Percentiles rank a stretch among this genome's conserved stretches.
phyloP scores from a whole-genome alignment of 805 yeast species.

The Suhomyces kilbournensis region DNA sequence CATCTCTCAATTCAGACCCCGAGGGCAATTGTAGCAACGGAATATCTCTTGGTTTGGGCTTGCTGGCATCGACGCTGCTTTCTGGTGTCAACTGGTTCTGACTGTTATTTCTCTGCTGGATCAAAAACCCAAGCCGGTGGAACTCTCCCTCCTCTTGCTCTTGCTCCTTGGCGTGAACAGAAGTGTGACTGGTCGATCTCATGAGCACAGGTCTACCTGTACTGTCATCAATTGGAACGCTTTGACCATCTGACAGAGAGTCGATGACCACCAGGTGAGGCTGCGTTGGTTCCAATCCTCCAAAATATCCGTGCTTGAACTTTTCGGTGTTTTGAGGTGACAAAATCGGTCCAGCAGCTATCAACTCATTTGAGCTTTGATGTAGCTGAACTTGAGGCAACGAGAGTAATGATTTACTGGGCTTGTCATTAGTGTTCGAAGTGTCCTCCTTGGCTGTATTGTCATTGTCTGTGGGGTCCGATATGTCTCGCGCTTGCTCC shows the following conservation, averaged over 20 bases:
- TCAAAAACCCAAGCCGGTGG: conserved; percentile 80
- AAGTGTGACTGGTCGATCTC: conserved; percentile 61
- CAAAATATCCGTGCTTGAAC: conserved; percentile 19
- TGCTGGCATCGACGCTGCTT: neutral
- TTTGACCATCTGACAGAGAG: conserved; percentile 49
- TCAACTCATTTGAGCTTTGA: conserved; percentile 47
- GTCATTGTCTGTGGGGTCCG: neutral
- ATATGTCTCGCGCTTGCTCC: conserved; percentile 27
- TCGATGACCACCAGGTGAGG: conserved; percentile 77
- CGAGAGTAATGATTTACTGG: neutral
- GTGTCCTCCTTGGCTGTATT: neutral
- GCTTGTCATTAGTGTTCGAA: neutral
- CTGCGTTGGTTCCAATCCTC: conserved; percentile 24
- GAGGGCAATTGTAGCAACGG: conserved; percentile 47
- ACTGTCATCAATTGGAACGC: conserved; percentile 57
- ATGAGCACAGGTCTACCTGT: conserved; percentile 73
- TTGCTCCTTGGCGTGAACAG: conserved; percentile 67
- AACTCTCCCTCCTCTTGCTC: conserved; percentile 92
- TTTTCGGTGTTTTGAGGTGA: conserved; percentile 37
- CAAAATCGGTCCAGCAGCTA: conserved; percentile 52
- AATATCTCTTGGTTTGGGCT: conserved; percentile 10
- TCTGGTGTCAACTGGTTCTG: conserved; percentile 7
- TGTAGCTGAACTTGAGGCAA: conserved; percentile 37
- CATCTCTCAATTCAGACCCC: conserved; percentile 53
- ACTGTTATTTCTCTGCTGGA: conserved; percentile 54